These are phyloP conservation scores for Annulohypoxylon truncatum DNA, from an alignment of 2,329 filamentous ascomycete genomes.

Conservation along the genomic window DNA sequence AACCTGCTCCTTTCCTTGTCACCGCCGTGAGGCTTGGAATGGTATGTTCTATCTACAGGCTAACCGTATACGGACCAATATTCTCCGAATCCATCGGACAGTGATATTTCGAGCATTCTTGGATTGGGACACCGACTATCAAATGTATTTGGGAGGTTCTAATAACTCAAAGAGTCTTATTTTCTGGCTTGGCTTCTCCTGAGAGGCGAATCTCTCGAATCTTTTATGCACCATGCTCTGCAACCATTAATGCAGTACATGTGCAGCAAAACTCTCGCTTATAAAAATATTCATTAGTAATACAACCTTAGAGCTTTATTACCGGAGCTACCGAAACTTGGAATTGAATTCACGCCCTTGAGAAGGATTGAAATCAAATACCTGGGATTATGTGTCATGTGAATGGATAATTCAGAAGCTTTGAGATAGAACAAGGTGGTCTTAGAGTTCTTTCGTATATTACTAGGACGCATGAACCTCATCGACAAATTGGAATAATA, in stretches of 20 bases:
- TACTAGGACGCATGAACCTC: not conserved
- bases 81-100: not conserved
- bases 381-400: too few relatives aligned
- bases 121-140: not conserved
- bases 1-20: not conserved
- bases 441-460: too few relatives aligned
- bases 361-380: too few relatives aligned
- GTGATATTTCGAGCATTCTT: not conserved
- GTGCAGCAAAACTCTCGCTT: not conserved
- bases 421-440: too few relatives aligned
- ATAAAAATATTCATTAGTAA: not conserved
- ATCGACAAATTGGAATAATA: not conserved
- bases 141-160: not conserved
- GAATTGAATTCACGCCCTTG: not conserved
- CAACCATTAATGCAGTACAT: not conserved
- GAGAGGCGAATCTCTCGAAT: not conserved
- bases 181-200: not conserved
- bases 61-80: not conserved
- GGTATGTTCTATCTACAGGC: not conserved
- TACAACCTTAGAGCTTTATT: too few relatives aligned
- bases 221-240: not conserved
- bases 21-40: not conserved
- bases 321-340: not conserved
- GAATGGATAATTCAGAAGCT: not conserved
- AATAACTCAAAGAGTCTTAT: not conserved